phyloP scores from a whole-genome alignment of 129 eudicot species.

The Tagetes patula region DNA sequence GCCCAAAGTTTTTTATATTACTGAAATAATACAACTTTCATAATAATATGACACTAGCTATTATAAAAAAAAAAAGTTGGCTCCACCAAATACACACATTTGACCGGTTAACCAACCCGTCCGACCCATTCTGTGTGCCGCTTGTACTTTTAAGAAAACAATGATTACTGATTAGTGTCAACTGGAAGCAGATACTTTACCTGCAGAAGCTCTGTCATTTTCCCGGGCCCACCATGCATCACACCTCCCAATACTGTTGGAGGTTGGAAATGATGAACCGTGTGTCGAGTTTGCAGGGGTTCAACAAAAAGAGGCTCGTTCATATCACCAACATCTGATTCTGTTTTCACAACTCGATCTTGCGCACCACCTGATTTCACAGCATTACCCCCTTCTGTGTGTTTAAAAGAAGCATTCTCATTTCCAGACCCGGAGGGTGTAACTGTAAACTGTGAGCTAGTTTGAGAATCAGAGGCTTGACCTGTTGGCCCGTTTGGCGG shows the following conservation, averaged over 20 bases:
- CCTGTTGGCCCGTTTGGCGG: constrained; percentile 52
- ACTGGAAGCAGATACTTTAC: constrained; percentile 33
- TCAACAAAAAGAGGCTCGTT: constrained; percentile 56
- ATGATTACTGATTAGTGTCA: neutral
- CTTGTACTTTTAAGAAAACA: neutral
- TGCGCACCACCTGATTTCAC: constrained; percentile 23
- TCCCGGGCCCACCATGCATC: constrained; percentile 56
- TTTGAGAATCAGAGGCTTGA: constrained; percentile 38
- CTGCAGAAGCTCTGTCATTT: constrained; percentile 93
- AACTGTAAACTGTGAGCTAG: constrained; percentile 34
- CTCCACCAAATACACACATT: neutral
- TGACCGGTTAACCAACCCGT: neutral
- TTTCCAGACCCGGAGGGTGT: constrained; percentile 31
- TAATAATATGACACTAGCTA: neutral
- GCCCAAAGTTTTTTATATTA: neutral
- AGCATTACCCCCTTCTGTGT: constrained; percentile 35
- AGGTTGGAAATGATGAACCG: constrained; percentile 37
- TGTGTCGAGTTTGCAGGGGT: constrained; percentile 48
- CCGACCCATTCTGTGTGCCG: neutral
- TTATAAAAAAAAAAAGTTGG: neutral
- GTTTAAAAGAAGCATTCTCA: constrained; percentile 35
- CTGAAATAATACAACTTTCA: neutral
- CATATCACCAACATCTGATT: constrained; percentile 45
- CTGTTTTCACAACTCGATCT: constrained; percentile 34
- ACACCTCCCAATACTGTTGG: constrained; percentile 41